Base-by-base conservation (phyloP, 2,329 filamentous ascomycete genomes). In the Aureobasidium zeae region DNA sequence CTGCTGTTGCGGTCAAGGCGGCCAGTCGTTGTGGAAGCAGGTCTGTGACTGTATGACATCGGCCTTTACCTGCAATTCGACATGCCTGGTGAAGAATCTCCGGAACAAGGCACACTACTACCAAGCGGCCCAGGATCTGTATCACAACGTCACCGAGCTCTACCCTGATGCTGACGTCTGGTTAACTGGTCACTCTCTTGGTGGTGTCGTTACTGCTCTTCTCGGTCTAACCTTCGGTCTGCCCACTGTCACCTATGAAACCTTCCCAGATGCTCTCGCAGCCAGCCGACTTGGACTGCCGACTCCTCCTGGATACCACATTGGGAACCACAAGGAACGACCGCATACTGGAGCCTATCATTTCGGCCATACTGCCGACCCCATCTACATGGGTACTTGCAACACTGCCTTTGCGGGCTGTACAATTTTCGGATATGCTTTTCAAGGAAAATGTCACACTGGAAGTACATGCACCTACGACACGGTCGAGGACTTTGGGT, bases 1-100 rank as follows among this genome's bases (percentile, higher is more conserved):
- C 58, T 98, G 91, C 66, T 98, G 91, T 63, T 98, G 91, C 64
- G 91, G 79, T 3, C 87, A 95, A 64, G 88, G 93, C 55, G 87
- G 88, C 0, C 86, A 87, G 51, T 87, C 81, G 66, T 78, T 87
- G 12, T 95, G 87, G 81, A 81, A 84, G 48, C 83, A 93, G 59
- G 87, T 94, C 45, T 98, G 91, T 64, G 83, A 94, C 61, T 98
- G 91, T 60, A 86, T 87, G 49, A 85, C 83, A 2, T 77, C 79
- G 9, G 86, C 87, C 1, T 96, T 87, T 58, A 81, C 81, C 11
- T 95, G 88, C 70, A 95, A 96, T 67, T 81, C 86, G 53, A 94
- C 88, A 0, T 98, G 91, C 58, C 78, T 98, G 3, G 72, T 76
- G 36, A 70, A 80, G 51, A 81, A 84, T 2, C 68, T 96, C 51